Evolutionary conservation across 495 filamentous ascomycete species (phyloP), one percentile per base, ranked within the genome.

Genomic region (Mytilinidion resinicola): DNA sequence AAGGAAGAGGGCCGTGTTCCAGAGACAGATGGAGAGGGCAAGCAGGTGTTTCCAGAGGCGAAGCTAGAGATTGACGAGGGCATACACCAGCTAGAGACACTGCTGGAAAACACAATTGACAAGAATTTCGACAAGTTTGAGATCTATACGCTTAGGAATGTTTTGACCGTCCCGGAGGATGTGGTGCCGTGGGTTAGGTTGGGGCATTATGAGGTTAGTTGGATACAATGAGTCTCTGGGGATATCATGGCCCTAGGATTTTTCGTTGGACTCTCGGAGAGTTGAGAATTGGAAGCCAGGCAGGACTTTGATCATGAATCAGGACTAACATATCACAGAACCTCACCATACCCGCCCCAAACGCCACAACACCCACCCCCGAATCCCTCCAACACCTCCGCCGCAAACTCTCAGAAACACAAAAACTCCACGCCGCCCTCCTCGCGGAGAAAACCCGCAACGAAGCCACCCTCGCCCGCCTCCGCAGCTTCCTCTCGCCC

Each of bases 11-110:
- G 56, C 11, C 74, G 73, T 6, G 79, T 77, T 46, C 76, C 74
- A n/a, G 76, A 80, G 59, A 74, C 74, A 7, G 79, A 82, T 61
- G 77, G 75, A 9, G 77, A 82, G 78, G 81, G 62, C 20, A 62
- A 49, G 11, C 17, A 48, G 63, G 78, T 36, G 47, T 67, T 10
- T 53, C 58, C 48, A 38, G 69, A 74, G 20, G 83, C 86, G 39
- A 83, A 82, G 57, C 70, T 85, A 41, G 93, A 98, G 72, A 85
- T 98, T 52, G 90, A 95, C 67, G 84, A 89, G 68, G 93, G 93
- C 21, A 79, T 92, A 39, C 91, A 96, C 69, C 85, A 95, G 73
- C 78, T 98, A 19, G 95, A 98, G 70, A 96, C 91, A 3, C 78
- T 98, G n/a, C 82, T 97, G n/a, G 85, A 88, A 61, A 72, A 80